Conservation (phyloP, 2,329 filamentous ascomycete genomes). For the Penicillium psychrosexuale region DNA sequence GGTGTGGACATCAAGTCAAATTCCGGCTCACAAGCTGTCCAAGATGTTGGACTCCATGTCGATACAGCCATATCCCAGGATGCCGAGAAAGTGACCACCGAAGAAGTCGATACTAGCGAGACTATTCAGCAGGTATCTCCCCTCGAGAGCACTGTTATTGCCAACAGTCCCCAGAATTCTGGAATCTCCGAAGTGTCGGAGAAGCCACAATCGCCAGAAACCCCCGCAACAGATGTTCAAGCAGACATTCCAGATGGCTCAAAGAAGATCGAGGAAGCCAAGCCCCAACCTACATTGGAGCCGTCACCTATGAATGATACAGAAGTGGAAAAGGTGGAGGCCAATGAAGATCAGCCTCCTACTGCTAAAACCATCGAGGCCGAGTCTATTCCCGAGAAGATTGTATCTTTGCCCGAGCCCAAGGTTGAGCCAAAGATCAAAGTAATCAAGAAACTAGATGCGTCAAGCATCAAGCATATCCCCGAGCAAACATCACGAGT, state of each 20-base stretch:
- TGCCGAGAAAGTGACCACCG: neutral
- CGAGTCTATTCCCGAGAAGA: neutral
- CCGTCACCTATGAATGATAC: neutral
- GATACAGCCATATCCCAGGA: neutral
- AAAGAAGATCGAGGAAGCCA: neutral
- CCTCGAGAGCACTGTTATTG: neutral
- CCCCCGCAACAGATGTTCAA: neutral
- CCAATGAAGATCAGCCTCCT: neutral
- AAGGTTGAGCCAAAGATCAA: neutral
- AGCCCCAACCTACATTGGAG: neutral
- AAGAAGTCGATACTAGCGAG: neutral
- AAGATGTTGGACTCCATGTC: neutral
- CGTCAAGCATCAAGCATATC: slow-evolving; percentile 53
- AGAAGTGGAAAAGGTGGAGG: neutral
- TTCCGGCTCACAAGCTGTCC: neutral
- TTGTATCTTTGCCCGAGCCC: neutral
- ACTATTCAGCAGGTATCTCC: neutral
- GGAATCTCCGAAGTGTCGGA: neutral
- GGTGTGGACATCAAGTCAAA: neutral
- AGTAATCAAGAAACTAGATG: slow-evolving; percentile 26
- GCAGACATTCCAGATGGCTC: neutral
- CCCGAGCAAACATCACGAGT: slow-evolving; percentile 72
- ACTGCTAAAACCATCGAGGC: neutral
- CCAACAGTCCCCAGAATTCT: neutral
- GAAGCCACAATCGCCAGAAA: neutral